Conservation (phyloP, 1,139 yeast genomes). For the Protomyces gravidus region DNA sequence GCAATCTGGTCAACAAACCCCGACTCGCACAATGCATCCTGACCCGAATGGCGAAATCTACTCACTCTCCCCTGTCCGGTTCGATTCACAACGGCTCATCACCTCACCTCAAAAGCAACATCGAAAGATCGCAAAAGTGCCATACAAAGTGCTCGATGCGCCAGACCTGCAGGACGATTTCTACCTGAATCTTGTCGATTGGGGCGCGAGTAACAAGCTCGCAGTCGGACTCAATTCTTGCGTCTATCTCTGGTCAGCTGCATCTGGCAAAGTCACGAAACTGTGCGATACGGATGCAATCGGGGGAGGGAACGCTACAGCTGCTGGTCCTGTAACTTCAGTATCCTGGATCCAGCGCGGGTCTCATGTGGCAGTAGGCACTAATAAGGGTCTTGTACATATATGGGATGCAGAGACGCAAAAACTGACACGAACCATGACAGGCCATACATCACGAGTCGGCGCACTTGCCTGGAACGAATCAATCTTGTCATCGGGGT, state of each 20-base stretch:
- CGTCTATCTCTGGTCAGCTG: constrained; percentile 88
- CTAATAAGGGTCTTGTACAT: constrained; percentile 78
- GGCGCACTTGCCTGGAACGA: constrained; percentile 86
- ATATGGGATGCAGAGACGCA: constrained; percentile 91
- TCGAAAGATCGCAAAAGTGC: constrained; percentile 69
- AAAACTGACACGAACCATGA: constrained; percentile 81
- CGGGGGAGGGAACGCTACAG: constrained; percentile 32
- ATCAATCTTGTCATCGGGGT: constrained; percentile 80
- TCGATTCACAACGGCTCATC: constrained; percentile 74
- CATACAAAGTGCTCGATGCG: constrained; percentile 91
- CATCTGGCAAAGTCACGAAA: constrained; percentile 76
- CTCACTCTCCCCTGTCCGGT: constrained; percentile 81
- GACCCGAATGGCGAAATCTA: constrained; percentile 55
- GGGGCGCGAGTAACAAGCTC: constrained; percentile 86
- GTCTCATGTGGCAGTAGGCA: constrained; percentile 92
- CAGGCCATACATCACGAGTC: constrained; percentile 83
- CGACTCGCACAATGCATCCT: constrained; percentile 48
- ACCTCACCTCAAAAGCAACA: constrained; percentile 78
- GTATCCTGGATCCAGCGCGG: constrained; percentile 78
- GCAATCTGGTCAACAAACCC: constrained; percentile 4
- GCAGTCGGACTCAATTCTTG: constrained; percentile 89
- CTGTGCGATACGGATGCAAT: constrained; percentile 55
- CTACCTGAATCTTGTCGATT: constrained; percentile 83
- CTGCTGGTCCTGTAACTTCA: constrained; percentile 66
- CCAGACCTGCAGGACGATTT: constrained; percentile 94